These are phyloP conservation scores for Discostella pseudostelligera DNA, from an alignment of 108 stramenopile species.

Conservation along the genomic window DNA sequence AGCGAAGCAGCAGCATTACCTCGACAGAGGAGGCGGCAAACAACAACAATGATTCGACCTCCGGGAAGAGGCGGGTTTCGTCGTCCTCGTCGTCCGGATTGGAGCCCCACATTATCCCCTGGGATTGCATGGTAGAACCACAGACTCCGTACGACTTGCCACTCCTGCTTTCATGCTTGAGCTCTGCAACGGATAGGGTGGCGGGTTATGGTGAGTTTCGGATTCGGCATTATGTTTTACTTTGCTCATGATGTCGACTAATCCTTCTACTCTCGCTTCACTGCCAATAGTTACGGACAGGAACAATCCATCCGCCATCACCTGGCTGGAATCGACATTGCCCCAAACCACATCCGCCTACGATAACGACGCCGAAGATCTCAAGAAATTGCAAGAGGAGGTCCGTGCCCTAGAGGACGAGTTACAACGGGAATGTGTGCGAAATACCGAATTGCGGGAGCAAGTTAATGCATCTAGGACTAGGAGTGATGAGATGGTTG, in stretches of 20 bases:
- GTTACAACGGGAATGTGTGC: constrained; percentile 51
- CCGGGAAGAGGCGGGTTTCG: constrained; percentile 29
- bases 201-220: constrained; percentile 58
- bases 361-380: constrained; percentile 32
- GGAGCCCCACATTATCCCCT: constrained; percentile 54
- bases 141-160: constrained; percentile 78
- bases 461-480: constrained; percentile 55
- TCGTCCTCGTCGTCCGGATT: constrained; percentile 14
- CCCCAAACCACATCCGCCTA: constrained; percentile 47
- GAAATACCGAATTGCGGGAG: constrained; percentile 60
- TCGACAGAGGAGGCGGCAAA: constrained; percentile 19
- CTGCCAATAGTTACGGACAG: constrained; percentile 32
- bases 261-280: background rate
- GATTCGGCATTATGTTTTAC: background rate
- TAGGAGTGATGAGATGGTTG: constrained; percentile 68
- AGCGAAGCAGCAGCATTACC: constrained; percentile 33
- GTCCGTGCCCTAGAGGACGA: constrained; percentile 54
- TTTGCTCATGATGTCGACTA: constrained; percentile 1
- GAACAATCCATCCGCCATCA: constrained; percentile 51
- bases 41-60: constrained; percentile 9
- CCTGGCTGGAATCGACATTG: constrained; percentile 58
- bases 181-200: constrained; percentile 59
- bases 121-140: constrained; percentile 66
- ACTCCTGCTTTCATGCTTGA: constrained; percentile 63
- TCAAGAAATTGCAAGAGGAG: constrained; percentile 51